Evolutionary conservation across 2,329 filamentous ascomycete species (phyloP).

Genomic region (Pseudogymnoascus sp.): DNA sequence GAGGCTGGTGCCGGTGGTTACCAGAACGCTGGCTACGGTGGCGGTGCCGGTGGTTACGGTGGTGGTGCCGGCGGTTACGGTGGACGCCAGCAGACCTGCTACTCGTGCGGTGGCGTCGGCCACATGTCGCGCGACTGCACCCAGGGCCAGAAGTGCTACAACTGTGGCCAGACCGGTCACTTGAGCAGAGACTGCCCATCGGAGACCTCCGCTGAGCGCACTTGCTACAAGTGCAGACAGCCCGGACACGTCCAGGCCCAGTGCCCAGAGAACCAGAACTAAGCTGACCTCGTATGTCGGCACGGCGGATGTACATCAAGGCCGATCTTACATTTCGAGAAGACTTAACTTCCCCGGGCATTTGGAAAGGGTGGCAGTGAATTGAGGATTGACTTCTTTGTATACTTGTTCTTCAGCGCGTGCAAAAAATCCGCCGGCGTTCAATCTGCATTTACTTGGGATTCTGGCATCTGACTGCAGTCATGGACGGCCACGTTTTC

Average conservation of each 20-base stretch:
- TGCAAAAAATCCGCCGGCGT: slow-evolving; percentile 10
- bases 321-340: slow-evolving; percentile 16
- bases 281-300: slow-evolving; percentile 28
- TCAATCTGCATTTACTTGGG: slow-evolving; percentile 11
- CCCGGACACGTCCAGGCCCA: slow-evolving; percentile 85
- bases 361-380: slow-evolving; percentile 13
- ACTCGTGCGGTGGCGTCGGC: slow-evolving; percentile 93
- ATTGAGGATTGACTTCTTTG: slow-evolving; percentile 13
- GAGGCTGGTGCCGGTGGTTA: slow-evolving; percentile 52
- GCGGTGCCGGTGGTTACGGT: slow-evolving; percentile 35
- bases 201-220: slow-evolving; percentile 82
- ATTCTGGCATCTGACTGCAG: slow-evolving; percentile 9
- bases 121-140: slow-evolving; percentile 98
- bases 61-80: slow-evolving; percentile 41
- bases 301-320: slow-evolving; percentile 15
- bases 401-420: slow-evolving; percentile 13
- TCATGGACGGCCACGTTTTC: slow-evolving; percentile 5
- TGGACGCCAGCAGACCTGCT: slow-evolving; percentile 65
- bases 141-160: slow-evolving; percentile 99
- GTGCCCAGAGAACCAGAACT: slow-evolving; percentile 62
- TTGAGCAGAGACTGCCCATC: slow-evolving; percentile 93
- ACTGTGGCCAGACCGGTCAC: slow-evolving; percentile 90
- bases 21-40: slow-evolving; percentile 37
- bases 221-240: slow-evolving; percentile 93
- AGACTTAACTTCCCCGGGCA: slow-evolving; percentile 11